Evolutionary conservation across 805 yeast genomes (phyloP).

Genomic region (Dipodascopsis tothii): DNA sequence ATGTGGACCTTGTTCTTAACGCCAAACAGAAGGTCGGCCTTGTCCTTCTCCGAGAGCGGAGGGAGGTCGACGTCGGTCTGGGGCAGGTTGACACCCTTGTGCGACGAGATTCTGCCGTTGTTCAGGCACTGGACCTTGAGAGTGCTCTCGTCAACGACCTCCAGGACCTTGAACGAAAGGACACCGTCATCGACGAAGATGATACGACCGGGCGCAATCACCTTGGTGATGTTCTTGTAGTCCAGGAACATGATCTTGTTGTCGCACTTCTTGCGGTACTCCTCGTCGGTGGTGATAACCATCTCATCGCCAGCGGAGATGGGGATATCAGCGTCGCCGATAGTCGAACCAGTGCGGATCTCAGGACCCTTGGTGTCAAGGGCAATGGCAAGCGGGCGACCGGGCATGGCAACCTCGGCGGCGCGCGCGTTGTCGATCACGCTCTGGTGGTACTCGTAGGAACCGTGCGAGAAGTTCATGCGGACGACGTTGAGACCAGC

Average conservation of each 20-base stretch:
- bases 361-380: conserved; percentile 99
- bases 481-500: conserved; percentile 97
- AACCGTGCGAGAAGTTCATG: conserved; percentile 98
- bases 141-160: conserved; percentile 70
- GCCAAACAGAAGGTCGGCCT: conserved; percentile 86
- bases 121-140: conserved; percentile 83
- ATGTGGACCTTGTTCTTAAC: conserved; percentile 96
- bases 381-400: conserved; percentile 97
- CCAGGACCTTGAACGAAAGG: conserved; percentile 83
- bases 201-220: conserved; percentile 76
- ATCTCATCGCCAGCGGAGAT: conserved; percentile 80
- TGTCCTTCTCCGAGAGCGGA: conserved; percentile 94
- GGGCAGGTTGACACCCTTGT: conserved; percentile 98
- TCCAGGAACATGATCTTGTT: conserved; percentile 82
- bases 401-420: conserved; percentile 81
- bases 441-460: conserved; percentile 94
- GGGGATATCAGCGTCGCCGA: conserved; percentile 70
- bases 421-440: conserved; percentile 94
- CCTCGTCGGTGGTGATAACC: conserved; percentile 86
- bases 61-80: conserved; percentile 98
- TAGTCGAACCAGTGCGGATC: conserved; percentile 96
- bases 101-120: conserved; percentile 92
- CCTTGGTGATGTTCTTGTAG: conserved; percentile 94
- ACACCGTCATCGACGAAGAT: conserved; percentile 98
- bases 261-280: conserved; percentile 62